These are phyloP conservation scores for Exophiala bonariae DNA, from an alignment of 2,329 filamentous ascomycete species.

Conservation along the genomic window DNA sequence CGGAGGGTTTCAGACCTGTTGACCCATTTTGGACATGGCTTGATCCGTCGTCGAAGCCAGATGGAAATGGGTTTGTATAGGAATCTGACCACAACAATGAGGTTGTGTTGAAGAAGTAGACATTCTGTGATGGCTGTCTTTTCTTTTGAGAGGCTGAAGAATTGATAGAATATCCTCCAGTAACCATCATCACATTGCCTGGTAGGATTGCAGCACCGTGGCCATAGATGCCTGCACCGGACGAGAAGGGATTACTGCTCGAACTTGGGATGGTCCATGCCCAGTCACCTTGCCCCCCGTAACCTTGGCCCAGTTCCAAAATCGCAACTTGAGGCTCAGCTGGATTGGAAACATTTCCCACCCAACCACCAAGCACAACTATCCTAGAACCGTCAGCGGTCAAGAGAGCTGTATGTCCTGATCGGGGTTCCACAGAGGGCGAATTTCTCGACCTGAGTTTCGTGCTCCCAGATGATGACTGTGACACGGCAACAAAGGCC, in stretches of 20 bases:
- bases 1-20: conserved; percentile 31
- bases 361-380: conserved; percentile 86
- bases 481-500: conserved; percentile 72
- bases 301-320: conserved; percentile 72
- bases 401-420: conserved; percentile 83
- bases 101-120: conserved; percentile 60
- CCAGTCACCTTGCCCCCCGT: conserved; percentile 55
- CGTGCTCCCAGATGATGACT: conserved; percentile 46
- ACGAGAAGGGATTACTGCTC: conserved; percentile 40
- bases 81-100: conserved; percentile 59
- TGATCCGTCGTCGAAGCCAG: conserved; percentile 30
- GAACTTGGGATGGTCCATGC: conserved; percentile 42
- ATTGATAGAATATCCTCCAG: conserved; percentile 58
- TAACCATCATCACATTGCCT: conserved; percentile 62
- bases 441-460: conserved; percentile 46
- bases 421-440: conserved; percentile 71
- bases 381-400: conserved; percentile 76
- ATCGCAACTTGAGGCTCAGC: conserved; percentile 81
- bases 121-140: conserved; percentile 39
- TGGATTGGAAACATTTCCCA: conserved; percentile 73
- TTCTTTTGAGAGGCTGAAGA: conserved; percentile 35
- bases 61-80: conserved; percentile 52
- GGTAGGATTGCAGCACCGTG: conserved; percentile 63
- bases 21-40: conserved; percentile 17
- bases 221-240: conserved; percentile 57